Evolutionary conservation across 2,329 filamentous ascomycete species (phyloP), one percentile per base, ranked within the genome.

Genomic region (Didymella sp.): DNA sequence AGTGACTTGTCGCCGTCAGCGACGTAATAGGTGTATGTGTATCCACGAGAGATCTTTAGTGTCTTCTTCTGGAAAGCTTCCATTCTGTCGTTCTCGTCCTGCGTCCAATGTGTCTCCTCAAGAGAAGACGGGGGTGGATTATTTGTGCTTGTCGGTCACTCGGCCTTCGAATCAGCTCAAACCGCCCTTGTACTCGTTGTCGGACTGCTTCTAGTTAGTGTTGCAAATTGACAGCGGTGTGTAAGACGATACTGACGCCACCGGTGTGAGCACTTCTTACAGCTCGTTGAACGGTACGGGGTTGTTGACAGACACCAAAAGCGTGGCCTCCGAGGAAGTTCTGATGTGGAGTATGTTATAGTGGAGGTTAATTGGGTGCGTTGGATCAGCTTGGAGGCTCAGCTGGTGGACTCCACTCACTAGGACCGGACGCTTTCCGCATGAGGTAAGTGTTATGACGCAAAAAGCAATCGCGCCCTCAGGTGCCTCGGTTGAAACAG

Each of bases 1-100:
- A 64, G 58, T 6, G 67, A 63, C 5, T 57, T 58, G 47, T 65
- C 56, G 33, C 65, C 67, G 7, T 61, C 44, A 6, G 53, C 51
- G 7, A 60, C 59, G 51, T 71, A 73, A 62, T 72, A 73, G 11
- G 64, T 69, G 47, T 73, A 73, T 9, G 65, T 71, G 48, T 63
- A 65, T 12, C 66, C 66, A 24, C 67, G 59, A 1, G 66, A 66
- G 38, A 66, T 68, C 27, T 64, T 70, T 9, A 72, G 41, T 2
- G 66, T 70, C 40, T 72, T 71, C 40, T 67, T 69, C 19, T 59
- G 46, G 51, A 73, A 68, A 4, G 48, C 50, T 25, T 73, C 69
- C 69, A 73, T 73, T 44, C 48, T 27, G 13, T 42, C 19, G 31
- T 21, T 4, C 17, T 11, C 24, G 17, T 5, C 24, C 17, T 47